phyloP scores from a whole-genome alignment of 768 basidiomycete genomes.

The Termitomyces sp. region DNA sequence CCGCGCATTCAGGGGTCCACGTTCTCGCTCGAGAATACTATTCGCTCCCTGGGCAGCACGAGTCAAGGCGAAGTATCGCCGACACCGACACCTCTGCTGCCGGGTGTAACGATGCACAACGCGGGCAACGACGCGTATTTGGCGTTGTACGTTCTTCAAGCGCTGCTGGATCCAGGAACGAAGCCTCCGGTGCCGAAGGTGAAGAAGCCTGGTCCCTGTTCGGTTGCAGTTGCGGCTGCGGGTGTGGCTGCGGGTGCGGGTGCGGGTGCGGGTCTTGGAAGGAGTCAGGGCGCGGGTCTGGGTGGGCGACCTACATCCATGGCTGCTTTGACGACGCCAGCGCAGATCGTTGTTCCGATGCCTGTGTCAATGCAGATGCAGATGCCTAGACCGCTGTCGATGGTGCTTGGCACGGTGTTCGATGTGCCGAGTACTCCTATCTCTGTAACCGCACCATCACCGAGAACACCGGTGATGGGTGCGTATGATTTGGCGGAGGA shows the following conservation, averaged over 20 bases:
- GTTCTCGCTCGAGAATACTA: slow-evolving; percentile 57
- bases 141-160: slow-evolving; percentile 61
- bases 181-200: background rate
- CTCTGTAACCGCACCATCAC: background rate
- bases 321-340: background rate
- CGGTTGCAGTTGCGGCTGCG: background rate
- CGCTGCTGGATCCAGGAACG: slow-evolving; percentile 50
- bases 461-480: background rate
- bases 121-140: slow-evolving; percentile 80
- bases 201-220: background rate
- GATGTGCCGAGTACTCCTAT: too few relatives aligned
- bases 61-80: background rate
- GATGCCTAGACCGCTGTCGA: background rate
- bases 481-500: slow-evolving; percentile 32
- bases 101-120: slow-evolving; percentile 52
- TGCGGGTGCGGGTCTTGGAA: background rate
- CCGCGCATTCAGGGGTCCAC: slow-evolving; percentile 45
- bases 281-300: background rate
- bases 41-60: slow-evolving; percentile 27
- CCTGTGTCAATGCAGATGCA: background rate
- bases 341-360: background rate
- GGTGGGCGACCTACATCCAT: background rate
- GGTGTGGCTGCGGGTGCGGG: background rate
- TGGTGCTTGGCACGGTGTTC: background rate
- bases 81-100: slow-evolving; percentile 17